phyloP scores from a whole-genome alignment of 306 rosid species.

The Prunus davidiana region DNA sequence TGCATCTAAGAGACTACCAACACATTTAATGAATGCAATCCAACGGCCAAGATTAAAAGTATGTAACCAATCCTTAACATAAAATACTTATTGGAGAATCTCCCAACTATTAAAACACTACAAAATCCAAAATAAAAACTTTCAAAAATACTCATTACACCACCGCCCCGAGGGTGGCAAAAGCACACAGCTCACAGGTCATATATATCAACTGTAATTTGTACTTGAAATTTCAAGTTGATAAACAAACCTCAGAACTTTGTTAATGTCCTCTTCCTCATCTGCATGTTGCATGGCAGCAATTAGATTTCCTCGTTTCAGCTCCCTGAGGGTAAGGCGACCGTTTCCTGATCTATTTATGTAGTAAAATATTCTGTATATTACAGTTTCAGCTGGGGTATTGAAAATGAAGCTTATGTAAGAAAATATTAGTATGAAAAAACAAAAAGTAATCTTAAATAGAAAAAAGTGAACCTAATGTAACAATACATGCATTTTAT shows the following conservation, averaged over 20 bases:
- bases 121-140: background rate
- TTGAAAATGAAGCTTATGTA: constrained; percentile 21
- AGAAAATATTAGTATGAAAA: background rate
- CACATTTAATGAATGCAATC: too few relatives aligned
- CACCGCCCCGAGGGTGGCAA: too few relatives aligned
- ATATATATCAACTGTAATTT: background rate
- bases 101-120: background rate
- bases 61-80: too few relatives aligned
- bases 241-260: constrained; percentile 64
- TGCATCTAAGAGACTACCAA: too few relatives aligned
- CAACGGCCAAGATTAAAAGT: too few relatives aligned
- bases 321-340: constrained; percentile 77
- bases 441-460: background rate
- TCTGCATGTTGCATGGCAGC: constrained; percentile 95
- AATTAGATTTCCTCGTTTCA: constrained; percentile 82
- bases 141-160: background rate
- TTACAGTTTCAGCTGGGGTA: constrained; percentile 89
- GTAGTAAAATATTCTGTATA: constrained; percentile 88
- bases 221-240: background rate
- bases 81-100: too few relatives aligned
- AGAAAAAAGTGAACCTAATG: background rate
- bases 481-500: background rate
- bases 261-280: constrained; percentile 94
- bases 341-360: constrained; percentile 85
- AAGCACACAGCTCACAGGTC: too few relatives aligned